phyloP scores from a whole-genome alignment of 208 protist species.

The Willaertia magna region DNA sequence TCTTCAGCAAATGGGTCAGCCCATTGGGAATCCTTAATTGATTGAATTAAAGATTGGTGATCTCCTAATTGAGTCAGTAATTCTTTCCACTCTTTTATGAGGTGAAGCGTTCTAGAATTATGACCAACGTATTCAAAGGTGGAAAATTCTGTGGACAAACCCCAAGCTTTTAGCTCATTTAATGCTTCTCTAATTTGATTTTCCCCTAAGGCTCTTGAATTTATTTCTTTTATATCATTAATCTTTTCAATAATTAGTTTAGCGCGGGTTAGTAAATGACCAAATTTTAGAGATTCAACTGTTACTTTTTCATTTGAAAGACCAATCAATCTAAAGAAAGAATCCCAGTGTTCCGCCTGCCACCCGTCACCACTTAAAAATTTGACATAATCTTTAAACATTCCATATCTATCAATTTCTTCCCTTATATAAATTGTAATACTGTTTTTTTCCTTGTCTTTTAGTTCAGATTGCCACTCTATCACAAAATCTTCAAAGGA shows the following conservation, averaged over 20 bases:
- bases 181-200: slow-evolving; percentile 84
- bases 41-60: slow-evolving; percentile 81
- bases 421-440: slow-evolving; percentile 68
- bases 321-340: slow-evolving; percentile 70
- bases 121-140: slow-evolving; percentile 55
- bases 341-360: slow-evolving; percentile 79
- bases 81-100: slow-evolving; percentile 95
- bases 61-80: slow-evolving; percentile 80
- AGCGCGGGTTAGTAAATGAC: slow-evolving; percentile 64
- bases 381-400: slow-evolving; percentile 66
- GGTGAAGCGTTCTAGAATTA: slow-evolving; percentile 45
- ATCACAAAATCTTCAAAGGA: slow-evolving; percentile 85
- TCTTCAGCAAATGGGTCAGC: slow-evolving; percentile 76
- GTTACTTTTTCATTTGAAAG: slow-evolving; percentile 51
- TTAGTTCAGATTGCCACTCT: slow-evolving; percentile 70
- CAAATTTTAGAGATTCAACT: slow-evolving; percentile 71
- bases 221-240: slow-evolving; percentile 71
- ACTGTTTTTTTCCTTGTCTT: slow-evolving; percentile 44
- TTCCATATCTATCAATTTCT: slow-evolving; percentile 61
- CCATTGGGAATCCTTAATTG: slow-evolving; percentile 90
- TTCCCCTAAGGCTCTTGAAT: slow-evolving; percentile 82
- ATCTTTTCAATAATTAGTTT: slow-evolving; percentile 56
- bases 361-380: slow-evolving; percentile 85
- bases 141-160: slow-evolving; percentile 58
- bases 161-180: slow-evolving; percentile 81